A percentile compares a stretch with the other conserved stretches of the same genome.
These are phyloP conservation scores for Aureobasidium sp. DNA, from an alignment of 2,329 filamentous ascomycete genomes.

Conservation along the genomic window DNA sequence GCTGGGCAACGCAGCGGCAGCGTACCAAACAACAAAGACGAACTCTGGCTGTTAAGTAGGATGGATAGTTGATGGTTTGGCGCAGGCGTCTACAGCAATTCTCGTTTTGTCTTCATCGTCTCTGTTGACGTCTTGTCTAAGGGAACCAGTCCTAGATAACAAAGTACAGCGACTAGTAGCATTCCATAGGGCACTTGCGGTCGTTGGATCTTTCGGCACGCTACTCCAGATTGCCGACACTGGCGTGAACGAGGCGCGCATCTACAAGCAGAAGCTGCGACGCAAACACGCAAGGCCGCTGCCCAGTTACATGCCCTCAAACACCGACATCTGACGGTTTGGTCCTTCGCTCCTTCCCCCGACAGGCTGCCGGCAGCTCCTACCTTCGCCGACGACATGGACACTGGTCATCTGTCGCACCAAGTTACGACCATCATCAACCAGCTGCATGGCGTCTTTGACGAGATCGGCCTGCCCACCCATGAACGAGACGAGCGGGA, in stretches of 20 bases:
- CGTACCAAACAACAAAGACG: conserved; percentile 5
- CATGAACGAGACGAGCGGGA: conserved; percentile 90
- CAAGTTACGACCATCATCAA: conserved; percentile 92
- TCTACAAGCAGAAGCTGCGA: not conserved
- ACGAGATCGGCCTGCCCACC: conserved; percentile 90
- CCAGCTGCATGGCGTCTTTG: conserved; percentile 89
- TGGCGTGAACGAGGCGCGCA: not conserved
- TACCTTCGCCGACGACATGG: conserved; percentile 49
- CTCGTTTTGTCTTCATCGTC: not conserved
- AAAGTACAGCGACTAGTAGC: not conserved
- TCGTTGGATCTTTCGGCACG: not conserved
- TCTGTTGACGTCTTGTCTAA: not conserved
- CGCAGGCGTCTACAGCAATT: not conserved
- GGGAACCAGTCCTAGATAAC: not conserved
- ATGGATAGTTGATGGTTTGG: not conserved
- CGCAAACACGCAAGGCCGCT: not conserved
- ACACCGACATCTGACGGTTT: not conserved
- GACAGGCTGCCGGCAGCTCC: conserved; percentile 26
- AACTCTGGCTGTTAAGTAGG: not conserved
- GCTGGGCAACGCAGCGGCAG: conserved; percentile 4
- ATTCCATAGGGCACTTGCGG: not conserved
- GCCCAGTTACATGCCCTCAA: not conserved
- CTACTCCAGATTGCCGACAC: conserved; percentile 9
- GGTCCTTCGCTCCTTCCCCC: not conserved
- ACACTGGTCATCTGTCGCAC: conserved; percentile 85